Evolutionary conservation across 1,139 yeast genomes (phyloP).

Genomic region (Hansenula sp.): DNA sequence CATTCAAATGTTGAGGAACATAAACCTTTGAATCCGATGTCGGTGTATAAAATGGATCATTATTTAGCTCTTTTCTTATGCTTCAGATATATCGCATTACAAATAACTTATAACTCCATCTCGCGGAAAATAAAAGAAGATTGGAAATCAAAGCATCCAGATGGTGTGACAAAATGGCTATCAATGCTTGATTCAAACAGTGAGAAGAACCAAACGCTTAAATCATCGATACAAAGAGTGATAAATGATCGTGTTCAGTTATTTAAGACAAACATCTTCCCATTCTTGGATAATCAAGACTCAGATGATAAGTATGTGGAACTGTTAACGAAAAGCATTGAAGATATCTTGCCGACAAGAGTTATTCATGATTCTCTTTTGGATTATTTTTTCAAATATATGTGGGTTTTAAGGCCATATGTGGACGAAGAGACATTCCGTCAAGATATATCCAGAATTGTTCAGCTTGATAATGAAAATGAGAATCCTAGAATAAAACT

Average conservation of each 20-base stretch:
- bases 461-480: not conserved
- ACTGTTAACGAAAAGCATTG: not conserved
- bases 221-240: constrained; percentile 5
- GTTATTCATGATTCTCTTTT: not conserved
- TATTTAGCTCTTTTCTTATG: constrained; percentile 14
- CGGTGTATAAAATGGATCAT: constrained; percentile 13
- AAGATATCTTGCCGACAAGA: not conserved
- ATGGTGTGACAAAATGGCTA: constrained; percentile 17
- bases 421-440: constrained; percentile 1
- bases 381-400: not conserved
- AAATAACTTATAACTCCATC: not conserved
- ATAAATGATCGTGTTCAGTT: constrained; percentile 9
- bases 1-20: constrained; percentile 12
- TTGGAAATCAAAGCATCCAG: constrained; percentile 13
- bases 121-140: constrained; percentile 4
- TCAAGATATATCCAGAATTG: not conserved
- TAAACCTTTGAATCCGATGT: constrained; percentile 12
- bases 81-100: constrained; percentile 9
- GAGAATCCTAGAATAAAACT: not conserved
- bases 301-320: constrained; percentile 1
- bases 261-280: not conserved
- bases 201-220: constrained; percentile 8
- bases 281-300: constrained; percentile 4
- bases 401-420: constrained; percentile 3
- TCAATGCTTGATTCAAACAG: constrained; percentile 9